These are phyloP conservation scores for Panellus pusillus DNA, from an alignment of 768 basidiomycete genomes.

Conservation along the genomic window DNA sequence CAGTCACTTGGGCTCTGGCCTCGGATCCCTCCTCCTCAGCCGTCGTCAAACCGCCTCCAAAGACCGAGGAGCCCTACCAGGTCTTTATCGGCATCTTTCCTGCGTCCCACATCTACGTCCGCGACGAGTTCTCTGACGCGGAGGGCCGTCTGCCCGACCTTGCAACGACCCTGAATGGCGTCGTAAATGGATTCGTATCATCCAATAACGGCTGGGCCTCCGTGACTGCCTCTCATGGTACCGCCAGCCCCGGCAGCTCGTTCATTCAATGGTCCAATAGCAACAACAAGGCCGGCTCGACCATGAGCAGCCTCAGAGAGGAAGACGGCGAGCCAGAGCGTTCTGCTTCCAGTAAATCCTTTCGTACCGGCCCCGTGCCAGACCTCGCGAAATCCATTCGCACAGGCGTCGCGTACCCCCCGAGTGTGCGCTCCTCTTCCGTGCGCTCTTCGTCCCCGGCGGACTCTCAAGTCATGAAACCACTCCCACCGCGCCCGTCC, in stretches of 20 bases:
- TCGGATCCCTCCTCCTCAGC: slow-evolving; percentile 58
- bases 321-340: slow-evolving; percentile 56
- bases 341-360: slow-evolving; percentile 52
- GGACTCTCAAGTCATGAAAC: slow-evolving; percentile 66
- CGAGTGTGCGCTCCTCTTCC: slow-evolving; percentile 56
- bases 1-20: slow-evolving; percentile 60
- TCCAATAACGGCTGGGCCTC: slow-evolving; percentile 18
- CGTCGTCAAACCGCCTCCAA: slow-evolving; percentile 48
- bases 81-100: slow-evolving; percentile 96
- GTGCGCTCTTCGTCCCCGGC: slow-evolving; percentile 60
- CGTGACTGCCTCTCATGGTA: slow-evolving; percentile 30
- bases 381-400: slow-evolving; percentile 75
- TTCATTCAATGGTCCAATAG: slow-evolving; percentile 46
- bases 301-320: slow-evolving; percentile 61
- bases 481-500: slow-evolving; percentile 87
- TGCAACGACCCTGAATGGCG: slow-evolving; percentile 52
- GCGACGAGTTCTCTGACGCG: slow-evolving; percentile 85
- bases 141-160: slow-evolving; percentile 82
- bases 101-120: slow-evolving; percentile 81
- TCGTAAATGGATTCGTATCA: slow-evolving; percentile 26
- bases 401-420: slow-evolving; percentile 69
- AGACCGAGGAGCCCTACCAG: slow-evolving; percentile 76
- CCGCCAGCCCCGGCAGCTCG: slow-evolving; percentile 45
- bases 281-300: slow-evolving; percentile 41
- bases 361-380: slow-evolving; percentile 71